These are phyloP conservation scores for Xylaria polymorpha DNA, from an alignment of 2,329 filamentous ascomycete genomes.

Conservation along the genomic window DNA sequence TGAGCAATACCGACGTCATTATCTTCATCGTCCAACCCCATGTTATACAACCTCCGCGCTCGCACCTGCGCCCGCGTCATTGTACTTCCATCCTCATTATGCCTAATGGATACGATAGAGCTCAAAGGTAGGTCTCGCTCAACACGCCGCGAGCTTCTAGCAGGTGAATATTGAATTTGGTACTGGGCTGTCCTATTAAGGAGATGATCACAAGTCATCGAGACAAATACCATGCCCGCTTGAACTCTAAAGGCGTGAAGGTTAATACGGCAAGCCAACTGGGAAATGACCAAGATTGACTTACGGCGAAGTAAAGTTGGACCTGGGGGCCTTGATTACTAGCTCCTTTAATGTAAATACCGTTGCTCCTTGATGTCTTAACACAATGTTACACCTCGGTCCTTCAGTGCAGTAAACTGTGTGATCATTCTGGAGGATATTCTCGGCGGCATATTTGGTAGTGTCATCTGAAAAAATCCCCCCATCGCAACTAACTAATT, in stretches of 20 bases:
- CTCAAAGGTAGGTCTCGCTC: slow-evolving; percentile 47
- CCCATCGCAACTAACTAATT: slow-evolving; percentile 89
- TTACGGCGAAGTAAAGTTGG: slow-evolving; percentile 87
- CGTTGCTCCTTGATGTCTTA: slow-evolving; percentile 82
- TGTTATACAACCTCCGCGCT: slow-evolving; percentile 59
- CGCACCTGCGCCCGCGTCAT: slow-evolving; percentile 59
- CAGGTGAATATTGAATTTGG: slow-evolving; percentile 72
- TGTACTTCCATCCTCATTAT: slow-evolving; percentile 63
- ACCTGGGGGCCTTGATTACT: slow-evolving; percentile 84
- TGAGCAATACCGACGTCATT: slow-evolving; percentile 62
- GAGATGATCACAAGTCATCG: slow-evolving; percentile 84
- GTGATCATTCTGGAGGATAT: slow-evolving; percentile 83
- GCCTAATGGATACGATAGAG: slow-evolving; percentile 63
- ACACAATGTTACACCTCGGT: slow-evolving; percentile 86
- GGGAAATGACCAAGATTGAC: slow-evolving; percentile 53
- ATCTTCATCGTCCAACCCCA: slow-evolving; percentile 57
- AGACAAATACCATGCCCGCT: slow-evolving; percentile 91
- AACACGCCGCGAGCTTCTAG: slow-evolving; percentile 42
- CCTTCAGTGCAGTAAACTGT: slow-evolving; percentile 92
- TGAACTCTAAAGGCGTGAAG: slow-evolving; percentile 67
- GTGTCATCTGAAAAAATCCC: slow-evolving; percentile 74
- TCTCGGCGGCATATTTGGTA: slow-evolving; percentile 74
- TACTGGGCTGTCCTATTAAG: slow-evolving; percentile 79
- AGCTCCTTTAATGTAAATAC: slow-evolving; percentile 87
- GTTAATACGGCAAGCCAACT: slow-evolving; percentile 48